Evolutionary conservation across 2,329 filamentous ascomycete species (phyloP).

Genomic region (Xylaria sp.): DNA sequence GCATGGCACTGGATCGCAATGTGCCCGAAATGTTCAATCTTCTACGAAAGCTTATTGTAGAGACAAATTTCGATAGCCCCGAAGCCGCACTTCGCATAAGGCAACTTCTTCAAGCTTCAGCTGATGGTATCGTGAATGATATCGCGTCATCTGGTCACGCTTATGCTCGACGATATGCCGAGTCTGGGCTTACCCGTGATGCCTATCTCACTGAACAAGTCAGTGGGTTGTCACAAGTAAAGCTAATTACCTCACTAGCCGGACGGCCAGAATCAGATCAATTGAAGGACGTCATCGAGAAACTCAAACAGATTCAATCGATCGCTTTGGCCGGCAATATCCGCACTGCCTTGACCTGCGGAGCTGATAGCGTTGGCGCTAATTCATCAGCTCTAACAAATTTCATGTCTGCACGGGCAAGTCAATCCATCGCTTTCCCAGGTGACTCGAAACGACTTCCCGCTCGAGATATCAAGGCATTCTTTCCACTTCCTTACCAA

Average conservation of each 20-base stretch:
- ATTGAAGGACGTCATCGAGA: conserved; percentile 76
- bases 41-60: conserved; percentile 76
- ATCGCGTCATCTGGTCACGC: conserved; percentile 90
- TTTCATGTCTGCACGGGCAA: conserved; percentile 71
- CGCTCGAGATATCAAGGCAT: conserved; percentile 69
- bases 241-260: conserved; percentile 80
- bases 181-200: conserved; percentile 75
- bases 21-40: conserved; percentile 91
- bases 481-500: conserved; percentile 95
- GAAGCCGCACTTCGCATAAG: conserved; percentile 82
- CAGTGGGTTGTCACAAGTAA: conserved; percentile 88
- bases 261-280: conserved; percentile 72
- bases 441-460: conserved; percentile 42
- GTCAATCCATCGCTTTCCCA: conserved; percentile 47
- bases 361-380: conserved; percentile 68
- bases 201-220: conserved; percentile 81
- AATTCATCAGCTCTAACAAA: conserved; percentile 74
- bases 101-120: conserved; percentile 83
- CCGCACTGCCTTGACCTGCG: conserved; percentile 85
- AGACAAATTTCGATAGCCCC: conserved; percentile 87
- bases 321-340: conserved; percentile 75
- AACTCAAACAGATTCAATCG: conserved; percentile 84
- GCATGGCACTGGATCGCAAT: conserved; percentile 88
- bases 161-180: conserved; percentile 83
- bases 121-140: conserved; percentile 88